These are phyloP conservation scores for Rhazya stricta DNA, from an alignment of 257 asterid species.

Conservation along the genomic window DNA sequence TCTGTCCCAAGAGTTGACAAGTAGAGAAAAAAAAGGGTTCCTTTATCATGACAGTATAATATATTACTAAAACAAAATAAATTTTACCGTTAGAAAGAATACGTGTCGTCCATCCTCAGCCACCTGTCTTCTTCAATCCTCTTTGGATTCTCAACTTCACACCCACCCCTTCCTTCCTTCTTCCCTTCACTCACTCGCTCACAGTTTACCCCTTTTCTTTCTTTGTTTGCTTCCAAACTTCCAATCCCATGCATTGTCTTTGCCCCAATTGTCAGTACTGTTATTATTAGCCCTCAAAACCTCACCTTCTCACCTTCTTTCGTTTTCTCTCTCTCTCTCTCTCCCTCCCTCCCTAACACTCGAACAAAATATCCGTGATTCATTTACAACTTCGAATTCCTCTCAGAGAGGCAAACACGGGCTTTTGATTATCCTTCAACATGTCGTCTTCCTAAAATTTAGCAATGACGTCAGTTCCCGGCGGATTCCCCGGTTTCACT, in stretches of 20 bases:
- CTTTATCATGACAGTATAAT: constrained; percentile 8
- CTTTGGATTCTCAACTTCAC: constrained; percentile 53
- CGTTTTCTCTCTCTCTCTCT: not conserved
- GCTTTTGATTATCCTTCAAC: not conserved
- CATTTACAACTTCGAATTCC: not conserved
- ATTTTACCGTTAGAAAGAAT: constrained; percentile 62
- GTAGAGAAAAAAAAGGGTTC: constrained; percentile 1
- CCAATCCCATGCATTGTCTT: constrained; percentile 15
- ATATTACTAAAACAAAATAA: not conserved
- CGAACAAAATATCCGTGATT: constrained; percentile 15
- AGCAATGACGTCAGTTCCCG: constrained; percentile 46
- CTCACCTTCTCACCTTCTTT: not conserved
- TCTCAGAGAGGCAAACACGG: not conserved
- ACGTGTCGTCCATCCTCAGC: constrained; percentile 29
- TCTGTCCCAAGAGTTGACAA: not conserved
- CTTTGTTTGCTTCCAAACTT: constrained; percentile 3
- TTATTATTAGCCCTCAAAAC: not conserved
- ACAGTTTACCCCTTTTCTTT: not conserved
- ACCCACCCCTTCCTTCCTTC: constrained; percentile 21
- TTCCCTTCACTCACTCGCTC: not conserved
- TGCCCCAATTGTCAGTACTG: not conserved
- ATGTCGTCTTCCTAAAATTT: constrained; percentile 28
- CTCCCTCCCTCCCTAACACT: not conserved
- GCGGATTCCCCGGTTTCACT: constrained; percentile 17
- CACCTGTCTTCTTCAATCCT: constrained; percentile 41